These are phyloP conservation scores for Betula pendula DNA, from an alignment of 306 rosid species.

Conservation along the genomic window DNA sequence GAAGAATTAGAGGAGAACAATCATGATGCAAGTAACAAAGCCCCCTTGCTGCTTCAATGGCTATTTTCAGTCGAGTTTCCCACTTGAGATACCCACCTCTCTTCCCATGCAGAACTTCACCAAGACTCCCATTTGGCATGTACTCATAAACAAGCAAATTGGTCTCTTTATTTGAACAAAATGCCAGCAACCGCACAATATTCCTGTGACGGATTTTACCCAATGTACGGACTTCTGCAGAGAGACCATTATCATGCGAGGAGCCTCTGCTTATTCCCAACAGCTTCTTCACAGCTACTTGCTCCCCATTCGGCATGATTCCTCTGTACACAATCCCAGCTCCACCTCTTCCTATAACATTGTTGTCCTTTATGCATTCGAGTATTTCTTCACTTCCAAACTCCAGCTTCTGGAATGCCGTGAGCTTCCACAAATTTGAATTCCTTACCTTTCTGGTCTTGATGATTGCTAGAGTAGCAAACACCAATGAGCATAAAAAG, in stretches of 20 bases:
- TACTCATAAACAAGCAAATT: constrained; percentile 87
- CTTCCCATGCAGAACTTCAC: constrained; percentile 85
- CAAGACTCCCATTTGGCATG: constrained; percentile 86
- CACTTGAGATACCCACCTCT: constrained; percentile 72
- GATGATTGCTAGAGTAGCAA: constrained; percentile 62
- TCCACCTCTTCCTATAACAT: constrained; percentile 84
- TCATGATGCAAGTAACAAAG: constrained; percentile 91
- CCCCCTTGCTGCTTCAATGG: constrained; percentile 88
- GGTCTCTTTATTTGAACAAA: constrained; percentile 73
- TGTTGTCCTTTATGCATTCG: constrained; percentile 75
- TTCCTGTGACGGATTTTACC: constrained; percentile 88
- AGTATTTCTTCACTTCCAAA: constrained; percentile 70
- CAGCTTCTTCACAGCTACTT: constrained; percentile 82
- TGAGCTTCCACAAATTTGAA: constrained; percentile 71
- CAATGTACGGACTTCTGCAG: constrained; percentile 78
- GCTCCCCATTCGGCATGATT: constrained; percentile 72
- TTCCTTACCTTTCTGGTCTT: constrained; percentile 58
- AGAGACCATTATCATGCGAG: constrained; percentile 79
- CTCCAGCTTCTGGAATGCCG: constrained; percentile 75
- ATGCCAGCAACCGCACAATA: constrained; percentile 78
- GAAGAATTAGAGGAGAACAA: constrained; percentile 79
- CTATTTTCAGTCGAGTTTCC: constrained; percentile 78
- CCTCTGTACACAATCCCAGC: constrained; percentile 92
- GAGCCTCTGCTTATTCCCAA: constrained; percentile 73
- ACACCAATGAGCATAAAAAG: constrained; percentile 62